Base-by-base conservation (phyloP, 345 rosid genomes). In the Tarenaya hassleriana region DNA sequence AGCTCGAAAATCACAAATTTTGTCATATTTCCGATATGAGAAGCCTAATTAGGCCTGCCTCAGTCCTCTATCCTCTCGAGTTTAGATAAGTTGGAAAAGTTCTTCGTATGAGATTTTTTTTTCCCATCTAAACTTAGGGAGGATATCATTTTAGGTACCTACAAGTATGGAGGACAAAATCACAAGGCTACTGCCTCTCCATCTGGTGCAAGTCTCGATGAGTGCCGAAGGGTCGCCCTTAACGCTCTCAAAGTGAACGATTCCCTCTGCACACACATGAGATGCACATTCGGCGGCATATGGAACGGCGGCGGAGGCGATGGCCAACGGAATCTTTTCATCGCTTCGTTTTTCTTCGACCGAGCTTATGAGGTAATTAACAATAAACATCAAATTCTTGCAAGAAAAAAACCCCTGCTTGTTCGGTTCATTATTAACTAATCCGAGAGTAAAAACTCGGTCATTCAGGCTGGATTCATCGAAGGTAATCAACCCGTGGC, bases 261-360 rank as follows among this genome's bases (percentile, higher is more conserved):
- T 29, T 55, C 86, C 18, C 68, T 95, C 17, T 92, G 98, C 44
- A 81, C 78, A 8, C 81, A 85, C 71, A 79, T 83, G 91, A 77
- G 87, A 69, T 92, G 98, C 72, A 78, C 98, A 52, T 92, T 92
- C 15, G 95, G 95, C 29, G 98, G 98, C 38, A 57, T 92, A 38
- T 92, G 98, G 98, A 92, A 88, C 59, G 98, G 98, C 32, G 98
- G 98, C 47, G 82, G 94, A n/a, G 97, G 98, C 47, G 97, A 87
- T 78, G 98, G 98, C 19, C 97, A 85, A 60, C 88, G 79, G 73
- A 78, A 85, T 62, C 64, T 92, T 56, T 88, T 92, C 55, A 88
- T 92, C 38, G 96, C 98, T 35, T 92, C 97, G 0, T 92, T 92
- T 66, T 92, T 92, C 84, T 92, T 73, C 31, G 98, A 92, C 72